These are phyloP conservation scores for Ambrosia hybrid DNA, from an alignment of 140 eudicot species.

Conservation along the genomic window DNA sequence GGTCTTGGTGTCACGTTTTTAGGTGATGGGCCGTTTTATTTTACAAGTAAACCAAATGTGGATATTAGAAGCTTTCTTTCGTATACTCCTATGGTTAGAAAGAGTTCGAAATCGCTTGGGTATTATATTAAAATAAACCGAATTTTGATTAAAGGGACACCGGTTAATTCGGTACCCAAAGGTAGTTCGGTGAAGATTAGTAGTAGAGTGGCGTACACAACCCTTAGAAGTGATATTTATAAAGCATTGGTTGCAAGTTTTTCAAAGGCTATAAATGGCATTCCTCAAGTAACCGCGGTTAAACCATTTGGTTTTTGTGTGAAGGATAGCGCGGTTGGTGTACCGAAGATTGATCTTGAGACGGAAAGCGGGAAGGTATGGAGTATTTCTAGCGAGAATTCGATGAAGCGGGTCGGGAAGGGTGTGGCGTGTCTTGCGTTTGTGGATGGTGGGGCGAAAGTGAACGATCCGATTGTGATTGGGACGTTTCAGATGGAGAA, in stretches of 20 bases:
- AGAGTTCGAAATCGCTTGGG: conserved; percentile 13
- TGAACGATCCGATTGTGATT: conserved; percentile 35
- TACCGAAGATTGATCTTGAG: conserved; percentile 43
- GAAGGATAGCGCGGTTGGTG: conserved; percentile 19
- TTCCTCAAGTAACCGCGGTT: conserved; percentile 33
- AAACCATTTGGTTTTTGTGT: conserved; percentile 45
- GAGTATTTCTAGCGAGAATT: conserved; percentile 45
- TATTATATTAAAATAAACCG: conserved; percentile 23
- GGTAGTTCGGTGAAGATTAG: conserved; percentile 35
- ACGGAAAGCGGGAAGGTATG: conserved; percentile 37
- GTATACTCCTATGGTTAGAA: not conserved
- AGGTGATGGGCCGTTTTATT: conserved; percentile 43
- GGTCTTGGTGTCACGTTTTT: conserved; percentile 32
- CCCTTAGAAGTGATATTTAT: conserved; percentile 38
- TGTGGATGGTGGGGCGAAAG: conserved; percentile 40
- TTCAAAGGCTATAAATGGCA: conserved; percentile 4
- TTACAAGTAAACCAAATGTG: not conserved
- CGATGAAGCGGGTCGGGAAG: conserved; percentile 34
- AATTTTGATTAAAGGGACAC: conserved; percentile 7
- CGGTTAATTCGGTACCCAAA: not conserved
- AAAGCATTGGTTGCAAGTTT: conserved; percentile 15
- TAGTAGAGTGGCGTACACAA: conserved; percentile 37
- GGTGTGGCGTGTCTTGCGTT: conserved; percentile 50
- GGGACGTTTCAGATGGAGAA: conserved; percentile 46
- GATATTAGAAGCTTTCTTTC: not conserved